A percentile compares a stretch with the other conserved stretches of the same genome.
phyloP scores from a whole-genome alignment of 2,329 filamentous ascomycete species.

The Botrytis fragariae region DNA sequence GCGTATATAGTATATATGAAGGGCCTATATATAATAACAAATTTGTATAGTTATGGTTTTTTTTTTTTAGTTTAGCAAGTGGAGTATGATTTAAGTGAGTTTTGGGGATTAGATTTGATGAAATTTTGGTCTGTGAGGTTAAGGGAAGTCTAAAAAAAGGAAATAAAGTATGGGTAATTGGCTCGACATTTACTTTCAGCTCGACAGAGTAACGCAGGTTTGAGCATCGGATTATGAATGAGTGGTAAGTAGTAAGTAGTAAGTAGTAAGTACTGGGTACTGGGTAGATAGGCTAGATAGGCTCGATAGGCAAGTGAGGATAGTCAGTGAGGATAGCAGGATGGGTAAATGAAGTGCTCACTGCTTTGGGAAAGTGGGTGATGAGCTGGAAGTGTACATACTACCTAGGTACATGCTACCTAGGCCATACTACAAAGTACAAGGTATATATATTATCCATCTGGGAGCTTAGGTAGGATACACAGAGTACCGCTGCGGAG shows the following conservation, averaged over 20 bases:
- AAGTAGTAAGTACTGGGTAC: no score
- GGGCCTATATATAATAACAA: neutral
- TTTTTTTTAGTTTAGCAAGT: neutral
- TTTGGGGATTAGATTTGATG: neutral
- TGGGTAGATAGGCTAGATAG: neutral
- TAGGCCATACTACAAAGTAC: neutral
- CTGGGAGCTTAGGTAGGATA: no score
- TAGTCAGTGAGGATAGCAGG: neutral
- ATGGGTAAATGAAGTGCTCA: no score
- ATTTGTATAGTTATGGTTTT: neutral
- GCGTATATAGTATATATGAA: neutral
- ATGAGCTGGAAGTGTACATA: neutral
- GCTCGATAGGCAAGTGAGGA: neutral
- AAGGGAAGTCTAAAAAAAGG: neutral
- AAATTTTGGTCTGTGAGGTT: neutral
- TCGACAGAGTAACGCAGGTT: neutral
- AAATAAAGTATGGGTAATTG: neutral
- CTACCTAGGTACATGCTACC: neutral
- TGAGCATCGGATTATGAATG: neutral
- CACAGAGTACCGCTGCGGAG: neutral
- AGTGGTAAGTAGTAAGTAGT: no score
- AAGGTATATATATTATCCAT: no score
- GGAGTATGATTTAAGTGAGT: neutral
- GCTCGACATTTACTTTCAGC: neutral
- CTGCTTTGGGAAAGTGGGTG: slow-evolving; percentile 7